Conservation (phyloP, 208 protist species). For the Acanthamoeba sp. region DNA sequence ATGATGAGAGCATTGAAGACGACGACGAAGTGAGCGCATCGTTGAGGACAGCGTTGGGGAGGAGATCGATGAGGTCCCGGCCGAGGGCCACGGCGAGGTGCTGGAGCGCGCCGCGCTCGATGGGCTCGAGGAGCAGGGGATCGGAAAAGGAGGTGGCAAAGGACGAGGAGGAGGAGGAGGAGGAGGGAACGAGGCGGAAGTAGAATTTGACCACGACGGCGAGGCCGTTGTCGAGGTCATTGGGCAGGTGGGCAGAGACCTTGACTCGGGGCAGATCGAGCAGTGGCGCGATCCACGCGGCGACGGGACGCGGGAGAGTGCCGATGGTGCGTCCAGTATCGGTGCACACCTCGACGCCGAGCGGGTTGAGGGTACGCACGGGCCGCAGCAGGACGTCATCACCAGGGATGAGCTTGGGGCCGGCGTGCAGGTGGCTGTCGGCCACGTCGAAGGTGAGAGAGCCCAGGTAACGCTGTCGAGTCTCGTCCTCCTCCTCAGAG, state of each 20-base stretch:
- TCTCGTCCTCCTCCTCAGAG: background rate
- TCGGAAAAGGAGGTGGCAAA: background rate
- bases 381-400: constrained; percentile 34
- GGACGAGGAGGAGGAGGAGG: background rate
- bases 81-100: constrained; percentile 33
- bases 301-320: background rate
- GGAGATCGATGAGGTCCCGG: constrained; percentile 34
- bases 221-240: constrained; percentile 57
- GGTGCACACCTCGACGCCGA: constrained; percentile 9
- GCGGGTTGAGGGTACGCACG: background rate
- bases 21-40: background rate
- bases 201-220: constrained; percentile 55
- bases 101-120: constrained; percentile 14
- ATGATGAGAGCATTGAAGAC: background rate
- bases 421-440: constrained; percentile 35
- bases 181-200: constrained; percentile 2
- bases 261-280: constrained; percentile 31
- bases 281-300: constrained; percentile 42
- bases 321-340: background rate
- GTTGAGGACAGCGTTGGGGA: constrained; percentile 19
- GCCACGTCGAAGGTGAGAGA: constrained; percentile 49
- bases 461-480: constrained; percentile 13
- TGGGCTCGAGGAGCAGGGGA: background rate
- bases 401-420: constrained; percentile 26
- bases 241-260: constrained; percentile 52